Conservation (phyloP, 1,284 basidiomycete genomes). For the Ceratobasidium sp. region DNA sequence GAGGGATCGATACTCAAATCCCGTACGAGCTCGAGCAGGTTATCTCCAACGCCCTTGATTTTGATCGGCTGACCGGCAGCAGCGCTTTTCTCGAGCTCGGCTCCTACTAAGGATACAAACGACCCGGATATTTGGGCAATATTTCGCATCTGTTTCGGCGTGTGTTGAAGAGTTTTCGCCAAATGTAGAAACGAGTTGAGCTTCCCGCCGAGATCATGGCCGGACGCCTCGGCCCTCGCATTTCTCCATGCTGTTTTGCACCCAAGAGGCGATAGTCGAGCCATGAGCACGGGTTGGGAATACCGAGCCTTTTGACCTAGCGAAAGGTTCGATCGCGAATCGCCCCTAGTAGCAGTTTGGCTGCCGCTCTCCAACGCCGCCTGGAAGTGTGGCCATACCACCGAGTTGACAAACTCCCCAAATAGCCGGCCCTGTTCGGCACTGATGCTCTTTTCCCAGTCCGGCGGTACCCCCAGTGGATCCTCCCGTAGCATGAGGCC, state of each 20-base stretch:
- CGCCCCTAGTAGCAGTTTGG: neutral
- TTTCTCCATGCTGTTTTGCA: neutral
- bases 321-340: neutral
- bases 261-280: slow-evolving; percentile 3
- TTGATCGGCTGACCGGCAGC: neutral
- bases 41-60: neutral
- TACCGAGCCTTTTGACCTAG: neutral
- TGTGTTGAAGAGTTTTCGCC: neutral
- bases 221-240: neutral
- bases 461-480: neutral
- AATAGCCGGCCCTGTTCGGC: neutral
- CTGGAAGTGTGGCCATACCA: neutral
- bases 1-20: neutral
- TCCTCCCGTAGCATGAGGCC: neutral
- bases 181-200: neutral
- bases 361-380: neutral
- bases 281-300: neutral
- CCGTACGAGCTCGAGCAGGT: neutral
- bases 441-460: neutral
- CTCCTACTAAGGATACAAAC: slow-evolving; percentile 8
- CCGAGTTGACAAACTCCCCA: neutral
- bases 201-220: neutral
- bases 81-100: neutral
- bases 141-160: neutral
- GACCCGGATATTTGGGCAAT: neutral